Base-by-base conservation (phyloP, 306 rosid species). In the Dryas alaskensis region DNA sequence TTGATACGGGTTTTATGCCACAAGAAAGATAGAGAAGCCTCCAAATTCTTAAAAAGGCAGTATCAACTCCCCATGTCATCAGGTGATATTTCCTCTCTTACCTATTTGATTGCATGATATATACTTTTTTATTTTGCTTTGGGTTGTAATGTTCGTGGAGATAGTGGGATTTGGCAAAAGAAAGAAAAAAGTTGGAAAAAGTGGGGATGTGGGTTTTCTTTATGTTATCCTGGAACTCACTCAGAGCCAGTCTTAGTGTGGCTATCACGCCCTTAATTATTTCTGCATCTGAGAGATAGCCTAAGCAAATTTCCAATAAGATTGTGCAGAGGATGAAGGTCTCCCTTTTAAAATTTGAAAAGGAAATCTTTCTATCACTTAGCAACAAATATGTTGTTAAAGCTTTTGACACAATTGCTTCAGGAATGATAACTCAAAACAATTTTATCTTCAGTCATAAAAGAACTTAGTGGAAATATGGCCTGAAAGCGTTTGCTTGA, bases 11-110 rank as follows among this genome's bases (percentile, higher is more conserved):
- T 86, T 58, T 60, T 86, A 42, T 86, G 88, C 81, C 90, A 86
- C 86, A 84, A 84, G 77, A 86, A 84, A 74, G 88, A 86, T 64
- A 77, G 65, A 27, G 83, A 84, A 71, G 88, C 90, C 79, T 86
- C 88, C 50, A 66, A 43, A 59, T 86, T 84, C 72, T 80, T 86
- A 48, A 81, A 84, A 81, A 70, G 78, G 48, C 76, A 79, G 27
- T 86, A 84, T 81, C 82, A 84, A 76, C 86, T 86, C 70, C 90
- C 90, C 11, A 53, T 78, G 70, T 86, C 88, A 11, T 81, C 90
- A 79, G 90, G 90, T 86, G 60, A 73, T 65, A 48, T 65, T 60
- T 54, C 44, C 44, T 13, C 58, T 39, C 64, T 5, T 5, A 55
- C 63, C 13, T 44, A 45, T 55, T 59, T 12, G 14, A 31, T 50